Evolutionary conservation across 257 asterid genomes (phyloP).

Genomic region (Solanum pinnatisectum): DNA sequence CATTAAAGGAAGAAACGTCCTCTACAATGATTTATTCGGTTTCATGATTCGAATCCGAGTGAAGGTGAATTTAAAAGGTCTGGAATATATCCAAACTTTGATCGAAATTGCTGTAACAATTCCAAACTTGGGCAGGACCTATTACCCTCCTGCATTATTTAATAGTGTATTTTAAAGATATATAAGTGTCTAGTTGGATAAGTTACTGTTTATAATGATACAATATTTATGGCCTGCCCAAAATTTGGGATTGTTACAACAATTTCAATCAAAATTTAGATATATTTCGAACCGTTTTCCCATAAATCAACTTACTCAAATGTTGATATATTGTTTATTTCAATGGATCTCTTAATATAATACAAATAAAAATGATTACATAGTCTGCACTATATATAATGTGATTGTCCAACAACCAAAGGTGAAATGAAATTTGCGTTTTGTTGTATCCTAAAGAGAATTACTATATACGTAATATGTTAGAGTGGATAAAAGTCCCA

Average conservation of each 20-base stretch:
- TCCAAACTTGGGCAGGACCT: too few relatives aligned
- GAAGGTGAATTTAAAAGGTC: not conserved
- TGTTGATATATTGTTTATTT: not conserved
- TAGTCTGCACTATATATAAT: not conserved
- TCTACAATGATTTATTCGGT: not conserved
- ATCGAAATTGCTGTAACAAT: too few relatives aligned
- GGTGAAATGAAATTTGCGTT: not conserved
- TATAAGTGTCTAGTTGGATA: too few relatives aligned
- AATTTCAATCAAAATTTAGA: too few relatives aligned
- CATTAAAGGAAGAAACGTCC: not conserved
- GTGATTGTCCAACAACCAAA: not conserved
- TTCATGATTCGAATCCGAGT: not conserved
- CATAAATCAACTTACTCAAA: not conserved
- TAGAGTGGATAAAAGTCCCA: too few relatives aligned
- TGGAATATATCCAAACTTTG: too few relatives aligned
- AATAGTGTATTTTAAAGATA: too few relatives aligned
- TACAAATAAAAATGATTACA: not conserved
- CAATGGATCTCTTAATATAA: not conserved
- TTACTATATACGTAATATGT: not conserved
- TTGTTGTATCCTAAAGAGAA: not conserved
- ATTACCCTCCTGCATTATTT: too few relatives aligned
- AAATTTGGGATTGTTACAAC: too few relatives aligned
- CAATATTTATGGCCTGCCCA: too few relatives aligned
- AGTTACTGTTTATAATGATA: too few relatives aligned
- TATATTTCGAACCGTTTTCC: too few relatives aligned